Evolutionary conservation across 441 rosid species (phyloP).

Genomic region (Erodium moschatum): DNA sequence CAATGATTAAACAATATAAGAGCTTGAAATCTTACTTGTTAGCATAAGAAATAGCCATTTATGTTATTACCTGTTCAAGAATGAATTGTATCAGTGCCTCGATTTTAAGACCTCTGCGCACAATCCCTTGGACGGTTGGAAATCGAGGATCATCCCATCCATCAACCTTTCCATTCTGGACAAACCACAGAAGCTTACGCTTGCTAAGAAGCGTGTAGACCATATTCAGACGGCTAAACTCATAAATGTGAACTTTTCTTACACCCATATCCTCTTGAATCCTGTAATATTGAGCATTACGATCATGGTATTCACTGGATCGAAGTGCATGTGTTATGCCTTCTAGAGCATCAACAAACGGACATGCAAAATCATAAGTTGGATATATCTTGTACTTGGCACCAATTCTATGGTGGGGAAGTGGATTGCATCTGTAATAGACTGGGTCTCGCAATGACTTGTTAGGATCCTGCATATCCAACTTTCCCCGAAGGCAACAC

Average conservation of each 20-base stretch:
- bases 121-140: slow-evolving; percentile 97
- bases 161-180: slow-evolving; percentile 69
- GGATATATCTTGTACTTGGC: slow-evolving; percentile 78
- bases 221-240: slow-evolving; percentile 72
- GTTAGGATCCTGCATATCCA: slow-evolving; percentile 87
- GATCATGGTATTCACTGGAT: slow-evolving; percentile 75
- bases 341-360: slow-evolving; percentile 74
- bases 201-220: slow-evolving; percentile 77
- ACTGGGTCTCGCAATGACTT: slow-evolving; percentile 92
- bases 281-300: slow-evolving; percentile 74
- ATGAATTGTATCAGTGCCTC: slow-evolving; percentile 86
- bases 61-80: slow-evolving; percentile 62
- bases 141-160: slow-evolving; percentile 99
- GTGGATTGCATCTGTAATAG: slow-evolving; percentile 80
- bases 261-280: slow-evolving; percentile 72
- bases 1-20: no score
- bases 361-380: slow-evolving; percentile 95
- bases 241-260: slow-evolving; percentile 57
- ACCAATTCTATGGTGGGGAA: slow-evolving; percentile 83
- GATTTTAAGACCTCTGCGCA: slow-evolving; percentile 73
- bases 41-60: background rate
- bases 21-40: background rate
- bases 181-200: slow-evolving; percentile 92
- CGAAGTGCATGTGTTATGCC: slow-evolving; percentile 75
- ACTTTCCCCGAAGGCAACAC: slow-evolving; percentile 85